Evolutionary conservation across 1,139 yeast genomes (phyloP).

Genomic region (Zygotorulaspora mrakii): DNA sequence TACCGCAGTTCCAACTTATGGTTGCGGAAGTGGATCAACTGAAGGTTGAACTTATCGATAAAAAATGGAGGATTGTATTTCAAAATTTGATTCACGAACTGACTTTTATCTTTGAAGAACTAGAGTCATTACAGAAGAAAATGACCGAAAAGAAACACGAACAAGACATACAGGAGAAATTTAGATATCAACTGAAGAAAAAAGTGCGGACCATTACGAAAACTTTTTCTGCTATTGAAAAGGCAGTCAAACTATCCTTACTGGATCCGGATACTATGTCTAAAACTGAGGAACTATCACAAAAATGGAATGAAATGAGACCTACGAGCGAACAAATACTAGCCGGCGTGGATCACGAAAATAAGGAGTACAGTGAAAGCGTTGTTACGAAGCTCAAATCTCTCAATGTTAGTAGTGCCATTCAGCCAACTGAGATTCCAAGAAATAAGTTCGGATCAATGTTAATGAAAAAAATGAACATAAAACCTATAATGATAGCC

Average conservation of each 20-base stretch:
- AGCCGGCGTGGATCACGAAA: conserved; percentile 17
- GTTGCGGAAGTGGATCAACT: conserved; percentile 41
- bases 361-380: conserved; percentile 6
- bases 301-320: conserved; percentile 37
- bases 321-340: conserved; percentile 29
- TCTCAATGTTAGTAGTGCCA: conserved; percentile 12
- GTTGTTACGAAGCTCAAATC: conserved; percentile 9
- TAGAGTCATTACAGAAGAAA: conserved; percentile 35
- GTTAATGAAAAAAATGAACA: conserved; percentile 38
- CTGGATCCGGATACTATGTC: conserved; percentile 36
- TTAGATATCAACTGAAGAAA: conserved; percentile 29
- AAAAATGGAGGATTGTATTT: conserved; percentile 55
- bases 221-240: conserved; percentile 40
- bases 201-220: conserved; percentile 35
- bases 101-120: conserved; percentile 34
- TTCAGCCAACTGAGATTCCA: conserved; percentile 8
- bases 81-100: conserved; percentile 44
- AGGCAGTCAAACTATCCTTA: conserved; percentile 40
- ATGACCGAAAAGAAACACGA: conserved; percentile 11
- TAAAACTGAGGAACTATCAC: conserved; percentile 36
- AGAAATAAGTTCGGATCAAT: conserved; percentile 36
- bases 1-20: conserved; percentile 43
- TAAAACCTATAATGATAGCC: conserved; percentile 41
- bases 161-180: conserved; percentile 15
- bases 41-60: conserved; percentile 48